Conservation (phyloP, 208 protist species). For the Leishmania guyanensis region DNA sequence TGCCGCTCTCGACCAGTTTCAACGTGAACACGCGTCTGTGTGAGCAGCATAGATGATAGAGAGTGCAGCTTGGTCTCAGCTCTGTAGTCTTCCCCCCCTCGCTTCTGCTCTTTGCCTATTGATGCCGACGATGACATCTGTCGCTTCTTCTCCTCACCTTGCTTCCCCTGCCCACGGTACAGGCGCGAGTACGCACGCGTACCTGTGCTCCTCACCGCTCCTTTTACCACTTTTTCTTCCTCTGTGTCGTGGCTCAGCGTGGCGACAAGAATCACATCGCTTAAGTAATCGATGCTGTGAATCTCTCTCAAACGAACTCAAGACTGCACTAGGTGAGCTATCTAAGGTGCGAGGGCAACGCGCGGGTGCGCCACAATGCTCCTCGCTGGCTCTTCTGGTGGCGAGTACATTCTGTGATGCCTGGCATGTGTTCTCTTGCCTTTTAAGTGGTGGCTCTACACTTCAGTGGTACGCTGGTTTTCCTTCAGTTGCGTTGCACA, state of each 20-base stretch:
- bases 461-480: background rate
- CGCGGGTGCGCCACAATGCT: background rate
- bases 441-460: background rate
- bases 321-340: background rate
- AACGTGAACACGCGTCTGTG: constrained; percentile 34
- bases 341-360: background rate
- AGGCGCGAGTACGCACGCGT: background rate
- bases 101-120: background rate
- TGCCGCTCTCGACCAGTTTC: constrained; percentile 46
- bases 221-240: background rate
- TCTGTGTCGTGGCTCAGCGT: background rate
- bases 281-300: background rate
- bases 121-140: background rate
- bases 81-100: background rate
- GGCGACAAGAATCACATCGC: background rate
- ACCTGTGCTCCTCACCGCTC: background rate
- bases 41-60: background rate
- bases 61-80: background rate
- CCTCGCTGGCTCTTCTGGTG: background rate
- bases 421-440: background rate
- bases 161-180: background rate
- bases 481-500: background rate
- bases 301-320: background rate
- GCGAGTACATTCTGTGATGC: background rate
- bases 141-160: background rate